Evolutionary conservation across 2,329 filamentous ascomycete species (phyloP).

Genomic region (Xylariales sp.): DNA sequence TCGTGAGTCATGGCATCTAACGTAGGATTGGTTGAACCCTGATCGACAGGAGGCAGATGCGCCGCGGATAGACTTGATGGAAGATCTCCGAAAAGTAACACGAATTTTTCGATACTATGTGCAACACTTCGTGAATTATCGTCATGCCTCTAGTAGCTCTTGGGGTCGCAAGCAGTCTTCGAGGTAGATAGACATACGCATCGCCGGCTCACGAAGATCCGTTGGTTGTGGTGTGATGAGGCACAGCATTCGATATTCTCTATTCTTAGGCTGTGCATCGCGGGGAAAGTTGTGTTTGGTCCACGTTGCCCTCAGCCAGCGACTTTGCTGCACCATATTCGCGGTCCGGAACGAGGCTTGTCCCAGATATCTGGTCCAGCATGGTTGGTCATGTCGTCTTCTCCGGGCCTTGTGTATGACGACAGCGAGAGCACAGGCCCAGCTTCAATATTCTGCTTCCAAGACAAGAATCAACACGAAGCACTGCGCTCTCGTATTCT

Average conservation of each 20-base stretch:
- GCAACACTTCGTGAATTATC: constrained; percentile 2
- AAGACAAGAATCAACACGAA: no score
- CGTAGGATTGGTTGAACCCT: constrained; percentile 3
- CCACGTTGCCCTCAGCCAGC: constrained; percentile 8
- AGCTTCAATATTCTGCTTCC: no score
- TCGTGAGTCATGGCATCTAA: no score
- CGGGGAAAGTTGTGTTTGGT: constrained; percentile 7
- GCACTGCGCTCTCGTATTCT: no score
- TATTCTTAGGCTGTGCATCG: constrained; percentile 12
- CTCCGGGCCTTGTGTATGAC: no score
- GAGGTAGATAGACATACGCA: not conserved
- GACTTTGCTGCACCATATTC: not conserved
- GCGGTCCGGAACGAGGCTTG: constrained; percentile 1
- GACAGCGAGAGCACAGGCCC: no score
- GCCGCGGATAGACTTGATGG: not conserved
- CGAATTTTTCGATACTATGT: constrained; percentile 1
- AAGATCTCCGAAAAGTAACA: not conserved
- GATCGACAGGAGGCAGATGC: constrained; percentile 7
- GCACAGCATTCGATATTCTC: constrained; percentile 12
- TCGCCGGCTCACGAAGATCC: not conserved
- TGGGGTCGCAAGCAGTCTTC: no score
- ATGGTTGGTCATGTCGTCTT: no score
- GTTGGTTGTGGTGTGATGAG: constrained; percentile 10
- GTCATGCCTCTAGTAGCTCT: not conserved
- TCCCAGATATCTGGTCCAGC: constrained; percentile 7